A percentile compares a stretch with the other conserved stretches of the same genome.
These are phyloP conservation scores for Dictyostelium purpureum DNA, from an alignment of 78 protist species.

Conservation along the genomic window DNA sequence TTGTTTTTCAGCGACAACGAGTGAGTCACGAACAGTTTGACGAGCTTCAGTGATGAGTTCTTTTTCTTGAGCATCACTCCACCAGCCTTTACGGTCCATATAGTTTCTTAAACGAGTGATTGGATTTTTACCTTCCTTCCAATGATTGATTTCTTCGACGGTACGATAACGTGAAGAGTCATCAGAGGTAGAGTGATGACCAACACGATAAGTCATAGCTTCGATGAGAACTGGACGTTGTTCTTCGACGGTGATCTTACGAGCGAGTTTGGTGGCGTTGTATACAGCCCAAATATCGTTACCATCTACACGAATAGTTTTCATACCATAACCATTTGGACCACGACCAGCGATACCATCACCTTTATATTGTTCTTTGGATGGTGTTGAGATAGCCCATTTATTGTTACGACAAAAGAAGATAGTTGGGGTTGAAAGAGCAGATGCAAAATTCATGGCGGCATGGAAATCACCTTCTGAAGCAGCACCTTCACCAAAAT, in stretches of 20 bases:
- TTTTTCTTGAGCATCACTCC: constrained; percentile 72
- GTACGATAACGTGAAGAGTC: constrained; percentile 95
- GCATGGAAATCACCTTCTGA: constrained; percentile 98
- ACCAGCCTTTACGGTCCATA: constrained; percentile 54
- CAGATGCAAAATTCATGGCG: constrained; percentile 97
- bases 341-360: constrained; percentile 91
- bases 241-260: constrained; percentile 76
- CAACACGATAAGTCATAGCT: constrained; percentile 85
- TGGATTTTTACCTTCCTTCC: constrained; percentile 64
- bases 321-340: constrained; percentile 91
- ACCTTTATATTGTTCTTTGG: constrained; percentile 96
- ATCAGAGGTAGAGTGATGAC: constrained; percentile 97
- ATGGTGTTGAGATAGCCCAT: constrained; percentile 97
- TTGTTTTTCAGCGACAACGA: constrained; percentile 68
- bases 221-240: constrained; percentile 90
- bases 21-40: constrained; percentile 41
- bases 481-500: constrained; percentile 99
- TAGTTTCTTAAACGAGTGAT: constrained; percentile 35
- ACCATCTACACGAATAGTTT: constrained; percentile 96
- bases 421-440: constrained; percentile 89
- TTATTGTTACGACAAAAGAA: constrained; percentile 98
- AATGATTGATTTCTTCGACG: constrained; percentile 78
- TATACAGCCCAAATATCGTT: constrained; percentile 96
- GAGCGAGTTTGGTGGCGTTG: constrained; percentile 88
- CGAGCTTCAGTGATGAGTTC: constrained; percentile 5